Conservation (phyloP, 768 basidiomycete species). For the Russula abietina region DNA sequence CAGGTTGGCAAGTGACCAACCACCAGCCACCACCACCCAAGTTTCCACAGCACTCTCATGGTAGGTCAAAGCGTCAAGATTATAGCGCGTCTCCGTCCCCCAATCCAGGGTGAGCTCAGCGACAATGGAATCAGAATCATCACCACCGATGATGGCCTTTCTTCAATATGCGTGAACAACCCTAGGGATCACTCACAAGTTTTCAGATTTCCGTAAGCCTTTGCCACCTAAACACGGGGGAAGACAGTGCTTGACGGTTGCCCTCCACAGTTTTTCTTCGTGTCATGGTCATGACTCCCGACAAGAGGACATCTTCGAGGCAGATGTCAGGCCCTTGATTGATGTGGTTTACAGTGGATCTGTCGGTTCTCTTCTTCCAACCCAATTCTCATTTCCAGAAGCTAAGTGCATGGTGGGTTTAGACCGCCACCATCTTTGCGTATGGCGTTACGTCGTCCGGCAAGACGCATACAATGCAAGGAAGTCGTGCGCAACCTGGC, state of each 20-base stretch:
- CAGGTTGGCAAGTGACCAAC: not conserved
- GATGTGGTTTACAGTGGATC: slow-evolving; percentile 74
- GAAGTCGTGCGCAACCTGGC: slow-evolving; percentile 63
- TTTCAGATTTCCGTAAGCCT: slow-evolving; percentile 69
- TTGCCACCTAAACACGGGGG: not conserved
- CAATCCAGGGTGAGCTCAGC: slow-evolving; percentile 53
- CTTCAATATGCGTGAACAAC: slow-evolving; percentile 60
- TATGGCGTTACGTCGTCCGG: slow-evolving; percentile 90
- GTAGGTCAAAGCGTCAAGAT: slow-evolving; percentile 55
- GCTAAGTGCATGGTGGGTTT: not conserved
- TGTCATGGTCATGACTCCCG: slow-evolving; percentile 66
- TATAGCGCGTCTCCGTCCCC: slow-evolving; percentile 63
- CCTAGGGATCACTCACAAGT: slow-evolving; percentile 61
- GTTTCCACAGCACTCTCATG: slow-evolving; percentile 4
- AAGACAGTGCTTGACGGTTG: not conserved
- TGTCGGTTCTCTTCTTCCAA: slow-evolving; percentile 38
- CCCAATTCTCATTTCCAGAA: not conserved
- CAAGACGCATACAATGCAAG: slow-evolving; percentile 93
- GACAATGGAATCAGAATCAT: slow-evolving; percentile 55
- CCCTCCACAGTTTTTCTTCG: slow-evolving; percentile 51
- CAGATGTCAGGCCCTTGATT: slow-evolving; percentile 70
- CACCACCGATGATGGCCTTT: slow-evolving; percentile 36
- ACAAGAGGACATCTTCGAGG: slow-evolving; percentile 72
- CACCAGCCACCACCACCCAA: not conserved
- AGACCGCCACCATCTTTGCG: slow-evolving; percentile 85